phyloP scores from a whole-genome alignment of 2,329 filamentous ascomycete genomes.

The Curvularia sp. region DNA sequence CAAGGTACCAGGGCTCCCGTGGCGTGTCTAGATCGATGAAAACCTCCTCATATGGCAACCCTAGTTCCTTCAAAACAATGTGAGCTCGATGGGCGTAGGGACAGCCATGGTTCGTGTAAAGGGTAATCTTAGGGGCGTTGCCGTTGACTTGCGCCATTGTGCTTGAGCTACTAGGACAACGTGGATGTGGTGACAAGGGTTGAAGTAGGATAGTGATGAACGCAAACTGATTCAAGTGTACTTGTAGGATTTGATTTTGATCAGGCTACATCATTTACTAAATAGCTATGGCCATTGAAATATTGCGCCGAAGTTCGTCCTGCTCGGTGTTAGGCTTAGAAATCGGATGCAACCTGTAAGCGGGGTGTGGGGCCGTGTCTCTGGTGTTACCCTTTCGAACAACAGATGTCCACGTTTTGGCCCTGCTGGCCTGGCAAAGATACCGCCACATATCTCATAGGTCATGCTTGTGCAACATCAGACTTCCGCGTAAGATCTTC shows the following conservation, averaged over 20 bases:
- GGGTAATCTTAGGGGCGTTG: constrained; percentile 60
- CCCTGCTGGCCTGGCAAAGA: background rate
- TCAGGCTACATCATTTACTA: background rate
- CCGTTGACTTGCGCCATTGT: constrained; percentile 35
- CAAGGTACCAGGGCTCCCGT: constrained; percentile 74
- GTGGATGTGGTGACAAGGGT: background rate
- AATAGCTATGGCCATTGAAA: background rate
- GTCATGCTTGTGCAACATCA: background rate
- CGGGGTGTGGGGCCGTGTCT: constrained; percentile 23
- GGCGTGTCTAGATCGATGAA: constrained; percentile 74
- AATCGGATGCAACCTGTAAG: constrained; percentile 30
- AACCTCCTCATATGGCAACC: constrained; percentile 71
- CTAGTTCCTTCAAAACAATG: constrained; percentile 71
- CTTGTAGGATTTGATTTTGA: background rate
- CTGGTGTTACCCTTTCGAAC: constrained; percentile 15
- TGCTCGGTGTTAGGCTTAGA: constrained; percentile 28
- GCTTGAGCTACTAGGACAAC: constrained; percentile 5
- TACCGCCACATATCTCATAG: background rate
- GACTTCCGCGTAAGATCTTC: background rate
- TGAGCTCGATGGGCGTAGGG: constrained; percentile 80
- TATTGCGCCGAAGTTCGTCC: constrained; percentile 1
- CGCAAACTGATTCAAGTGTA: background rate
- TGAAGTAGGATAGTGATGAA: background rate
- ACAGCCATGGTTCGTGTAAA: constrained; percentile 75
- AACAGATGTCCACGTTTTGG: background rate